phyloP scores from a whole-genome alignment of 1,284 basidiomycete genomes.

The Cronartium quercuum region DNA sequence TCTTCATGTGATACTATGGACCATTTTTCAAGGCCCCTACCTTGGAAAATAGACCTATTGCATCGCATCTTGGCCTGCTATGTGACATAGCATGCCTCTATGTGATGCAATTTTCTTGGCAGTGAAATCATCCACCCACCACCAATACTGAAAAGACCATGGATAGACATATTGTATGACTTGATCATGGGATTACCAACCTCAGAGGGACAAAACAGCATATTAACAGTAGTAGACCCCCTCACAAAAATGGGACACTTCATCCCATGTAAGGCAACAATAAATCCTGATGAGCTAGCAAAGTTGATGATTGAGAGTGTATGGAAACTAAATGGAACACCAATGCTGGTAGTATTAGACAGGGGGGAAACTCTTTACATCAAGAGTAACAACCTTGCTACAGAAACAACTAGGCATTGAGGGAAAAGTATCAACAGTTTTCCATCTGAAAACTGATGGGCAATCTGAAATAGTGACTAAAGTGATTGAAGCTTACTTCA shows the following conservation, averaged over 20 bases:
- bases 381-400: background rate
- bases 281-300: background rate
- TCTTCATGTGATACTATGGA: background rate
- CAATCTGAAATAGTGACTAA: slow-evolving; percentile 2
- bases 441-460: background rate
- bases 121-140: too few relatives aligned
- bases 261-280: background rate
- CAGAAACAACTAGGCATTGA: background rate
- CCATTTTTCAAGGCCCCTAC: too few relatives aligned
- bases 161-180: slow-evolving; percentile 5
- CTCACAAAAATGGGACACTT: slow-evolving; percentile 3
- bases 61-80: too few relatives aligned
- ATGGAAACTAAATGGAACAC: background rate
- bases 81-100: too few relatives aligned
- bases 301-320: background rate
- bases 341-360: background rate
- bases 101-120: too few relatives aligned
- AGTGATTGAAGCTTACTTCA: too few relatives aligned
- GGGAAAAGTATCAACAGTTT: background rate
- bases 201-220: background rate
- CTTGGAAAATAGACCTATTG: too few relatives aligned
- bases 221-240: background rate
- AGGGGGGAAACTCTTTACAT: slow-evolving; percentile 1
- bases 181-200: background rate
- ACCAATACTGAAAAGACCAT: background rate